Evolutionary conservation across 371 early-diverging fungal genomes (phyloP).

Genomic region (Zychaea mexicana): DNA sequence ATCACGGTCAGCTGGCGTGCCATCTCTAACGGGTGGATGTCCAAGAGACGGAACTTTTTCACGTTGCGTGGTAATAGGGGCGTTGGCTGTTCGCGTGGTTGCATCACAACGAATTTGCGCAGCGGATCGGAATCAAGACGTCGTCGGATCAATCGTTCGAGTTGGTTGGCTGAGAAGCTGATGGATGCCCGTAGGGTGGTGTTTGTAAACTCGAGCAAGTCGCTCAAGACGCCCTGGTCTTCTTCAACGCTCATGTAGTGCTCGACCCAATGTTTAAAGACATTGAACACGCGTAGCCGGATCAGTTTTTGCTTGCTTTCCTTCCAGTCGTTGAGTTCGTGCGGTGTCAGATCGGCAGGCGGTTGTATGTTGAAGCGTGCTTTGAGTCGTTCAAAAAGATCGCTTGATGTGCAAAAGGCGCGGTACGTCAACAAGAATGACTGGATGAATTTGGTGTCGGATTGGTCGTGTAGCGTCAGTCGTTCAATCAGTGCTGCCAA

Average conservation of each 20-base stretch:
- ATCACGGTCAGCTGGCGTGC: slow-evolving; percentile 94
- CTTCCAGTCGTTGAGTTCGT: slow-evolving; percentile 74
- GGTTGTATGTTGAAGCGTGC: slow-evolving; percentile 72
- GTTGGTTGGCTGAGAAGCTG: slow-evolving; percentile 62
- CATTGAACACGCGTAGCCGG: slow-evolving; percentile 84
- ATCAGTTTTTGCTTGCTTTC: slow-evolving; percentile 84
- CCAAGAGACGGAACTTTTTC: slow-evolving; percentile 70
- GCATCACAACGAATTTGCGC: not conserved
- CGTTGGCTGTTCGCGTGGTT: slow-evolving; percentile 11
- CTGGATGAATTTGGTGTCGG: slow-evolving; percentile 71
- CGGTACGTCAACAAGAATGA: slow-evolving; percentile 91
- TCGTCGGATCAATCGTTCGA: slow-evolving; percentile 65
- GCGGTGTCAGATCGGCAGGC: slow-evolving; percentile 62
- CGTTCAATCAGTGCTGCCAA: slow-evolving; percentile 82
- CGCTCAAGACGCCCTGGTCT: slow-evolving; percentile 60
- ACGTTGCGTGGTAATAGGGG: slow-evolving; percentile 72
- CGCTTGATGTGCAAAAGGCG: slow-evolving; percentile 73
- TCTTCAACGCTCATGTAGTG: slow-evolving; percentile 76
- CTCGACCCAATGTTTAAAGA: slow-evolving; percentile 91
- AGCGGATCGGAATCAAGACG: slow-evolving; percentile 52
- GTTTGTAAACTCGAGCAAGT: slow-evolving; percentile 70
- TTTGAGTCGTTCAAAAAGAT: slow-evolving; percentile 71
- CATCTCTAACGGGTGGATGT: slow-evolving; percentile 89
- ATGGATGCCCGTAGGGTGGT: slow-evolving; percentile 65
- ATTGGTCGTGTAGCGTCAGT: slow-evolving; percentile 81